Conservation (phyloP, 768 basidiomycete genomes). For the Boletus pseudopeckii region DNA sequence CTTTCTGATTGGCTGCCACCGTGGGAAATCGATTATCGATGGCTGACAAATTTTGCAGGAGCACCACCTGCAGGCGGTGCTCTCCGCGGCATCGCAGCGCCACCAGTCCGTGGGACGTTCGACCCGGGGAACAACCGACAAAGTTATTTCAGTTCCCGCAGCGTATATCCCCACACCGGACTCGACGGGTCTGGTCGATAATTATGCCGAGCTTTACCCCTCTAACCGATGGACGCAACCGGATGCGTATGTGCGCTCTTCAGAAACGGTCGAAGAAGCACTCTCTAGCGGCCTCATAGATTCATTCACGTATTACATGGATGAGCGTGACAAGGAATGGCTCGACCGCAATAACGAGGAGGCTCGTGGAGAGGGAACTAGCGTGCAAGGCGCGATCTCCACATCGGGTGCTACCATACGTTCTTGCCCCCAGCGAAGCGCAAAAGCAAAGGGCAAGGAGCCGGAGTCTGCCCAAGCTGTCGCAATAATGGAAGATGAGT, state of each 20-base stretch:
- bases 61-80: slow-evolving; percentile 55
- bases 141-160: slow-evolving; percentile 39
- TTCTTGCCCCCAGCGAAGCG: slow-evolving; percentile 54
- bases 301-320: slow-evolving; percentile 89
- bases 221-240: slow-evolving; percentile 72
- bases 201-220: slow-evolving; percentile 78
- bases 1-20: slow-evolving; percentile 42
- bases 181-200: slow-evolving; percentile 72
- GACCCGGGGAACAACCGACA: slow-evolving; percentile 35
- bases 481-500: slow-evolving; percentile 85
- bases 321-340: slow-evolving; percentile 95
- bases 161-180: slow-evolving; percentile 93
- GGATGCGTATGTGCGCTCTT: slow-evolving; percentile 71
- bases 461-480: slow-evolving; percentile 62
- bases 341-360: slow-evolving; percentile 87
- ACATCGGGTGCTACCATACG: slow-evolving; percentile 48
- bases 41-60: slow-evolving; percentile 55
- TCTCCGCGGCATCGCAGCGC: slow-evolving; percentile 52
- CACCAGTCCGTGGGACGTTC: slow-evolving; percentile 37
- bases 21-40: slow-evolving; percentile 49
- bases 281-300: slow-evolving; percentile 57
- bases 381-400: slow-evolving; percentile 66
- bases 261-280: slow-evolving; percentile 82
- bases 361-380: slow-evolving; percentile 82
- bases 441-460: slow-evolving; percentile 83